Conservation (phyloP, 352 stramenopile genomes). For the Thraustochytrium striatum region DNA sequence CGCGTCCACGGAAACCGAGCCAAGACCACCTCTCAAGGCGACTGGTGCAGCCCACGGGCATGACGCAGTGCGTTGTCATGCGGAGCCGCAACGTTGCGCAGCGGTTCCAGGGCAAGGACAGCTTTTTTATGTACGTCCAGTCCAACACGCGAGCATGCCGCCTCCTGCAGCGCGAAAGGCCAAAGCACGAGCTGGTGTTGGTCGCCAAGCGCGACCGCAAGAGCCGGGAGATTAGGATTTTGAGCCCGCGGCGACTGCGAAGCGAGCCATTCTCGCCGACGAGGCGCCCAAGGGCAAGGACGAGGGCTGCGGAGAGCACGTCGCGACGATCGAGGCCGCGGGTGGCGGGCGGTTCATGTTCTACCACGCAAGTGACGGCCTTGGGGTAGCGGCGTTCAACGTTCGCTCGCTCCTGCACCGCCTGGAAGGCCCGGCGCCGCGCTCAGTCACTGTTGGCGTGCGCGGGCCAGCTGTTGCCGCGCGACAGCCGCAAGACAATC, state of each 20-base stretch:
- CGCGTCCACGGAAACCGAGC: background rate
- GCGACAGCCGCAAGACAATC: too few species aligned
- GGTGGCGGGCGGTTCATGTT: background rate
- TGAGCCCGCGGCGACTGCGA: too few species aligned
- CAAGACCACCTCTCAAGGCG: background rate
- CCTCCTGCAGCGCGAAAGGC: background rate
- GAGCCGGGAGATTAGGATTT: background rate
- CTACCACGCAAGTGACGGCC: background rate
- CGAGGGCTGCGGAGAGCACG: background rate
- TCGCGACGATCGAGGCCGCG: background rate
- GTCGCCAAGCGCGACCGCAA: constrained; percentile 14
- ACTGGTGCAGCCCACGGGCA: background rate
- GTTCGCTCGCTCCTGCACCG: too few species aligned
- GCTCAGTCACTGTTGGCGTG: too few species aligned
- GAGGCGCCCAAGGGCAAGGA: too few species aligned
- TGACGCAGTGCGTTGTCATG: background rate
- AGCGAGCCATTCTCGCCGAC: too few species aligned
- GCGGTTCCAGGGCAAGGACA: background rate
- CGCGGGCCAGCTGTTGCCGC: too few species aligned
- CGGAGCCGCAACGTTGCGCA: background rate
- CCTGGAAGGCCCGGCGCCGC: too few species aligned
- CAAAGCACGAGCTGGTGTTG: constrained; percentile 19
- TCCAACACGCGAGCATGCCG: background rate
- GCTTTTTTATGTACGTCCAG: background rate
- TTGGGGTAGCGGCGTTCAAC: background rate